A percentile compares a stretch with the other conserved stretches of the same genome.
These are phyloP conservation scores for Nakaseomyces uthaithaninus DNA, from an alignment of 1,139 yeast genomes.

Conservation along the genomic window DNA sequence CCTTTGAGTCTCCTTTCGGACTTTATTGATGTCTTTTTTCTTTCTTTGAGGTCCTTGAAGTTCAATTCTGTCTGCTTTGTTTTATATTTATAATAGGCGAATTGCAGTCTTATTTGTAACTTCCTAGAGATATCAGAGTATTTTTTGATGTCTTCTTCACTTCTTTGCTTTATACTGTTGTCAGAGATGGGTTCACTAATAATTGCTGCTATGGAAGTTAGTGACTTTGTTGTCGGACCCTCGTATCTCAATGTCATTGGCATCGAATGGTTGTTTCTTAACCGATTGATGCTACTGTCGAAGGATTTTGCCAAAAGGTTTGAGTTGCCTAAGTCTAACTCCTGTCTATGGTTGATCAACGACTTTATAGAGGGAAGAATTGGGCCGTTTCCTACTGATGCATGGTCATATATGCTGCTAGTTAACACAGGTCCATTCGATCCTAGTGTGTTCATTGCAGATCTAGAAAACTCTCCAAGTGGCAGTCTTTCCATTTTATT, in stretches of 20 bases:
- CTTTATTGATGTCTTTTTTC: neutral
- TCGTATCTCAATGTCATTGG: constrained; percentile 7
- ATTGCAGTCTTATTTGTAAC: constrained; percentile 59
- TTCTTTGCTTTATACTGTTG: neutral
- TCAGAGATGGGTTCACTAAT: neutral
- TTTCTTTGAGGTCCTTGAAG: constrained; percentile 20
- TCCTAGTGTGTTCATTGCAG: constrained; percentile 20
- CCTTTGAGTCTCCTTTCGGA: constrained; percentile 1
- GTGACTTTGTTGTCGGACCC: constrained; percentile 7
- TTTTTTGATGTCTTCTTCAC: constrained; percentile 4
- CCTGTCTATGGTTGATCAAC: constrained; percentile 2
- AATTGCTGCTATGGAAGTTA: constrained; percentile 6
- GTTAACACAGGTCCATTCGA: constrained; percentile 1
- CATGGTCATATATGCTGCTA: neutral
- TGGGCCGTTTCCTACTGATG: neutral
- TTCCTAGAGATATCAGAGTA: constrained; percentile 44
- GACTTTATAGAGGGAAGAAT: constrained; percentile 6
- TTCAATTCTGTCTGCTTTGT: constrained; percentile 42
- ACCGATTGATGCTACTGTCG: neutral
- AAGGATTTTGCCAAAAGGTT: constrained; percentile 1
- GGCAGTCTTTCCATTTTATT: constrained; percentile 15
- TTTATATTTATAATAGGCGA: constrained; percentile 70
- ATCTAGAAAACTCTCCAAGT: constrained; percentile 23
- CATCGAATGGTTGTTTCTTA: neutral
- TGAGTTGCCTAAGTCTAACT: neutral